phyloP scores from a whole-genome alignment of 129 eudicot genomes.

The Lonicera japonica region DNA sequence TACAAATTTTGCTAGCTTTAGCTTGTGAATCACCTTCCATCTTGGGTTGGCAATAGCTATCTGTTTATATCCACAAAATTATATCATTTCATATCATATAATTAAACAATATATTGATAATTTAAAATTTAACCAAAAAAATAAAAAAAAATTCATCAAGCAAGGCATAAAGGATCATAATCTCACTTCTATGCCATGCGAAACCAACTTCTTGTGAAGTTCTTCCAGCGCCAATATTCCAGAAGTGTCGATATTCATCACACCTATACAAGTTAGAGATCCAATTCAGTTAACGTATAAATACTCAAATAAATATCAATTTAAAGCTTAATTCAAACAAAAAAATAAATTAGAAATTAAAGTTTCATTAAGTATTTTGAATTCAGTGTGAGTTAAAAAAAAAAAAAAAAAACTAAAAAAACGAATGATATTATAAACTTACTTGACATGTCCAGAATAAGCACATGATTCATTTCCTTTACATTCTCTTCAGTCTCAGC shows the following conservation, averaged over 20 bases:
- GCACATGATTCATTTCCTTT: conserved; percentile 19
- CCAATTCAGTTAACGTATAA: background rate
- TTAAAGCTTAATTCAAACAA: background rate
- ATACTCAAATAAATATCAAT: too few relatives aligned
- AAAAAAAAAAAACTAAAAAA: too few relatives aligned
- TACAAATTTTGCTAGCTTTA: conserved; percentile 39
- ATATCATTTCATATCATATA: background rate
- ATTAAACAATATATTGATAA: too few relatives aligned
- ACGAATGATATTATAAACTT: conserved; percentile 6
- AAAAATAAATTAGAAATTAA: too few relatives aligned
- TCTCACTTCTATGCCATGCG: conserved; percentile 39
- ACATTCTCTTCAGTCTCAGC: conserved; percentile 27
- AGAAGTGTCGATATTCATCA: conserved; percentile 55
- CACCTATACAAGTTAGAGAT: conserved; percentile 23
- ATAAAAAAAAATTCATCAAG: too few relatives aligned
- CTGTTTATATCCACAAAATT: conserved; percentile 20
- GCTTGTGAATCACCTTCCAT: conserved; percentile 61
- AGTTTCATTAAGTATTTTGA: background rate
- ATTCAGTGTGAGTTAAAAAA: background rate
- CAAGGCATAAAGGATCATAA: background rate
- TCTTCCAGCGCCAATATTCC: conserved; percentile 52
- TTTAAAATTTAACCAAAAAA: too few relatives aligned
- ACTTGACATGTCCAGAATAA: conserved; percentile 63
- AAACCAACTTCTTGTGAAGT: conserved; percentile 34
- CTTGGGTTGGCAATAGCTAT: conserved; percentile 51